Evolutionary conservation across 108 stramenopile species (phyloP).

Genomic region (Mayamaea pseudoterrestris): DNA sequence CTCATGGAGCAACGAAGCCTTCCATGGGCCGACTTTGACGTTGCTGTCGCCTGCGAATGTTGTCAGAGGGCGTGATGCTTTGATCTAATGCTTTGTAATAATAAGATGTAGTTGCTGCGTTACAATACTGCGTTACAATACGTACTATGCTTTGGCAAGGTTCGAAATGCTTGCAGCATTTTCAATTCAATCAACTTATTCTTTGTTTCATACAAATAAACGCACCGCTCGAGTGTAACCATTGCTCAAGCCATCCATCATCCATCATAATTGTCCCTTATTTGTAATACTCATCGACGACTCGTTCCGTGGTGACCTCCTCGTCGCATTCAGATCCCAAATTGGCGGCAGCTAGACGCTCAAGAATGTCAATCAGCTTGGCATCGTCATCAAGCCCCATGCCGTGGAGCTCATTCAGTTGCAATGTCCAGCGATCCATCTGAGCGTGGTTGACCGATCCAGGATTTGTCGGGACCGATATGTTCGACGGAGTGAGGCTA

Average conservation of each 20-base stretch:
- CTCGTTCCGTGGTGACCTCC: conserved; percentile 38
- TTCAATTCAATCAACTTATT: too few species aligned
- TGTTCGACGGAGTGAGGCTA: background rate
- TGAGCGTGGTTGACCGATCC: conserved; percentile 7
- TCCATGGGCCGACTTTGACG: conserved; percentile 49
- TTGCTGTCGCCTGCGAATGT: conserved; percentile 57
- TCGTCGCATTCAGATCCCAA: conserved; percentile 43
- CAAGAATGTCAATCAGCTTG: conserved; percentile 42
- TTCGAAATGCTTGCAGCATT: too few species aligned
- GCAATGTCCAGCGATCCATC: conserved; percentile 42
- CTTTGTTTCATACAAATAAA: too few species aligned
- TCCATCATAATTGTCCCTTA: too few species aligned
- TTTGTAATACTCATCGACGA: conserved; percentile 34
- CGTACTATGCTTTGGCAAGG: too few species aligned
- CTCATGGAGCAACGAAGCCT: conserved; percentile 29
- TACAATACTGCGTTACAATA: too few species aligned
- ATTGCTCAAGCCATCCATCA: conserved; percentile 15
- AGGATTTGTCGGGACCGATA: conserved; percentile 14
- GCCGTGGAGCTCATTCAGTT: conserved; percentile 44
- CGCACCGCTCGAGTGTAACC: too few species aligned
- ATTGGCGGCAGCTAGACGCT: conserved; percentile 50
- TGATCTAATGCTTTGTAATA: too few species aligned
- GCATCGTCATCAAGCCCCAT: conserved; percentile 53
- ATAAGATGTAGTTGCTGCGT: too few species aligned
- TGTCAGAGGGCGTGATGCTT: conserved; percentile 15